Evolutionary conservation across 495 filamentous ascomycete genomes (phyloP).

Genomic region (Aspergillus steynii): DNA sequence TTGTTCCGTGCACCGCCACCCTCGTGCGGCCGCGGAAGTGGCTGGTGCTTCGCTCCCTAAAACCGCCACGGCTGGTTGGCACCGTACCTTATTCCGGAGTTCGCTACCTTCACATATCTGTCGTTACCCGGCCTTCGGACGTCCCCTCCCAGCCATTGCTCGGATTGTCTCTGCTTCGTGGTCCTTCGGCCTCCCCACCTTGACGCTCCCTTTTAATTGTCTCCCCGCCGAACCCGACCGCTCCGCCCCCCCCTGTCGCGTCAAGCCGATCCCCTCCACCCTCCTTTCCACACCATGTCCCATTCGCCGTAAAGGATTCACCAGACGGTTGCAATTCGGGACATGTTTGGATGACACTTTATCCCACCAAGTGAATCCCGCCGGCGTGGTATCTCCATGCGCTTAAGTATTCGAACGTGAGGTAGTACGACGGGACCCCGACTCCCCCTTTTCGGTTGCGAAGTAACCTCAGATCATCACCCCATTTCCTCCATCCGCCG

Average conservation of each 20-base stretch:
- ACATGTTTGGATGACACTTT: constrained; percentile 38
- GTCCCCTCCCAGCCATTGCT: background rate
- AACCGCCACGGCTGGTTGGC: constrained; percentile 1
- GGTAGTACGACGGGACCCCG: background rate
- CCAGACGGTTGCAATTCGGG: constrained; percentile 12
- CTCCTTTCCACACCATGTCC: constrained; percentile 18
- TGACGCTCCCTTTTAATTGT: background rate
- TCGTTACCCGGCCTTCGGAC: background rate
- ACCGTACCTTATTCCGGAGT: background rate
- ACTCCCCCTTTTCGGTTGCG: background rate
- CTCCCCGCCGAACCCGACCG: constrained; percentile 1
- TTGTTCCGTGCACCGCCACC: constrained; percentile 29
- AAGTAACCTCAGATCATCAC: background rate
- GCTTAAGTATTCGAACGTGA: background rate
- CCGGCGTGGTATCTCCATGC: constrained; percentile 28
- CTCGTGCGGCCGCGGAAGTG: constrained; percentile 31
- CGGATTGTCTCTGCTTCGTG: background rate
- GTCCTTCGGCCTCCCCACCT: constrained; percentile 1
- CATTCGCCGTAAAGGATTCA: constrained; percentile 13
- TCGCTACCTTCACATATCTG: background rate
- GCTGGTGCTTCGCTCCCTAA: constrained; percentile 22
- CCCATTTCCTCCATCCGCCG: background rate
- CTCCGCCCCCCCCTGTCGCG: constrained; percentile 12
- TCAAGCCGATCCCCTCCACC: constrained; percentile 11
- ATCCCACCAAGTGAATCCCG: constrained; percentile 27